Evolutionary conservation across 768 basidiomycete genomes (phyloP).

Genomic region (Rhizopogon salebrosus): DNA sequence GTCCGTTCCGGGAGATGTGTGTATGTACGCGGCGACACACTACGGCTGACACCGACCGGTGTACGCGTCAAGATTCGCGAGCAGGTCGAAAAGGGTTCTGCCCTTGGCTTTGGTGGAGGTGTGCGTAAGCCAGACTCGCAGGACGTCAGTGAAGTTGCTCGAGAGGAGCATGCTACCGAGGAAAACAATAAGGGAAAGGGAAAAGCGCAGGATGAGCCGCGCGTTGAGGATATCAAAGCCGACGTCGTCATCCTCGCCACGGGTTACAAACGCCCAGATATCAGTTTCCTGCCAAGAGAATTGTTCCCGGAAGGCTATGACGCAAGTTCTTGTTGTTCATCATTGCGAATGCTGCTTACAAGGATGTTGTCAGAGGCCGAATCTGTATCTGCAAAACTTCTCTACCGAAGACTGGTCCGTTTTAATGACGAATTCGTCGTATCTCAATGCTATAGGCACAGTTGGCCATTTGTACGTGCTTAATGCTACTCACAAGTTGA

Average conservation of each 20-base stretch:
- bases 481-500: not conserved
- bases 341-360: not conserved
- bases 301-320: constrained; percentile 48
- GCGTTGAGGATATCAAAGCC: constrained; percentile 27
- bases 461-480: constrained; percentile 19
- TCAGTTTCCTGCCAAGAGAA: constrained; percentile 41
- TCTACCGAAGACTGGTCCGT: constrained; percentile 49
- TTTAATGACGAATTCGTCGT: constrained; percentile 46
- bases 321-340: constrained; percentile 16
- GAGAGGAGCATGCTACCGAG: not conserved
- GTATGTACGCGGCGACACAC: constrained; percentile 46
- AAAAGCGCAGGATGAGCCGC: constrained; percentile 8
- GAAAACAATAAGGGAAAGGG: constrained; percentile 9
- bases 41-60: constrained; percentile 31
- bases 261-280: constrained; percentile 41
- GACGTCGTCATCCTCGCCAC: constrained; percentile 51
- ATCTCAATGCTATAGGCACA: constrained; percentile 44
- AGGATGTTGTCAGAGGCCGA: constrained; percentile 32
- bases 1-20: constrained; percentile 36
- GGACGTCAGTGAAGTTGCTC: not conserved
- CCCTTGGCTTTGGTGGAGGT: not conserved
- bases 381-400: constrained; percentile 53
- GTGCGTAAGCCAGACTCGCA: not conserved
- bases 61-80: constrained; percentile 36
- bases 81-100: constrained; percentile 11